These are phyloP conservation scores for Bonia amplexicaulis DNA, from an alignment of 176 grass and related monocot species.

Conservation along the genomic window DNA sequence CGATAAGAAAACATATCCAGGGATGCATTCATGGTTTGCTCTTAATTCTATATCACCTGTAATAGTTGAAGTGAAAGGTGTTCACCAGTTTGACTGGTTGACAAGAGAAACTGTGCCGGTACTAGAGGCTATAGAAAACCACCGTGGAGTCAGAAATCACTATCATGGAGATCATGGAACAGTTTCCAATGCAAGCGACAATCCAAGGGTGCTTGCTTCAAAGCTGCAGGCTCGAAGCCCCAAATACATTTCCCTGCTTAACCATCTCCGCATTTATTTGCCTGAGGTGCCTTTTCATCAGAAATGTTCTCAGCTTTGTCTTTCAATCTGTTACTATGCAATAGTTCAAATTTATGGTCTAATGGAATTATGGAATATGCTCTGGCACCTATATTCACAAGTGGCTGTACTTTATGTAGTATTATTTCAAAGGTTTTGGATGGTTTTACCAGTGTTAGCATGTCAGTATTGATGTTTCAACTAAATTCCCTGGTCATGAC, in stretches of 20 bases:
- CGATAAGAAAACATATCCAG: constrained; percentile 93
- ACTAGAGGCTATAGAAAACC: constrained; percentile 87
- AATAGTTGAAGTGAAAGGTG: constrained; percentile 89
- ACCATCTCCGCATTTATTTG: constrained; percentile 95
- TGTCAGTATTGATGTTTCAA: not conserved
- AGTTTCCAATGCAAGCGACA: constrained; percentile 55
- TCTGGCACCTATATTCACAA: not conserved
- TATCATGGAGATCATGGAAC: constrained; percentile 83
- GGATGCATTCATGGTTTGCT: constrained; percentile 98
- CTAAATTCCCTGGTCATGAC: constrained; percentile 6
- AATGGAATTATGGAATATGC: not conserved
- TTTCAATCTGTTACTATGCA: constrained; percentile 6
- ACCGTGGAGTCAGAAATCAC: constrained; percentile 73
- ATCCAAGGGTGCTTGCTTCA: constrained; percentile 83
- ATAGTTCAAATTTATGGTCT: not conserved
- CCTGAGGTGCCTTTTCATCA: constrained; percentile 68
- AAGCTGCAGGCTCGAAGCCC: constrained; percentile 91
- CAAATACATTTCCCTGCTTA: constrained; percentile 90
- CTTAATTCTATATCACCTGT: constrained; percentile 81
- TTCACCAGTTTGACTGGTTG: constrained; percentile 94
- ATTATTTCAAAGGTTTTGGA: not conserved
- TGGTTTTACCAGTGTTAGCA: not conserved
- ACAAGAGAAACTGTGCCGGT: constrained; percentile 94
- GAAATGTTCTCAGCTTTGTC: constrained; percentile 1
- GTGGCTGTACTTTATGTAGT: not conserved